These are phyloP conservation scores for Trypanosomatidae sp. DNA, from an alignment of 208 protist genomes.

Conservation along the genomic window DNA sequence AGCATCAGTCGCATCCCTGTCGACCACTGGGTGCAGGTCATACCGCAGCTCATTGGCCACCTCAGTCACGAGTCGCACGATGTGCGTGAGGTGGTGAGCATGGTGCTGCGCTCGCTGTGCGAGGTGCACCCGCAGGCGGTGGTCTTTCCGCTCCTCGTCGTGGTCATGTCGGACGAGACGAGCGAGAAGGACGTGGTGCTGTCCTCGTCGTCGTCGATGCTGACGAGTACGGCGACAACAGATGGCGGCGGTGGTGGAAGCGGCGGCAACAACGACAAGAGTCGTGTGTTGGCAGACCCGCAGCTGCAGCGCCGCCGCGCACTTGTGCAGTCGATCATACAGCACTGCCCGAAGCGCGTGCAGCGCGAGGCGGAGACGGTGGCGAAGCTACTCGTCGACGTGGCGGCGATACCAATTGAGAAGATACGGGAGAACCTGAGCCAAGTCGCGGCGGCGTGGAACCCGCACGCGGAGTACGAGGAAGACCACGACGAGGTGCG, in stretches of 20 bases:
- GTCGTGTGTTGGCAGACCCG: no score
- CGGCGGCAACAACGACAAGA: no score
- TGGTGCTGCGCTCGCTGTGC: conserved; percentile 92
- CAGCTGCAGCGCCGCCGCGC: conserved; percentile 28
- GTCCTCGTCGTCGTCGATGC: no score
- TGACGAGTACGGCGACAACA: background rate
- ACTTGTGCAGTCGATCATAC: conserved; percentile 61
- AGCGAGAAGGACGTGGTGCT: conserved; percentile 2
- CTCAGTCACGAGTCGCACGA: conserved; percentile 85
- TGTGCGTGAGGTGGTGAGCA: conserved; percentile 91
- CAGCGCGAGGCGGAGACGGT: conserved; percentile 69
- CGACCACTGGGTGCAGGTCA: conserved; percentile 98
- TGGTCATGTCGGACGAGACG: conserved; percentile 72
- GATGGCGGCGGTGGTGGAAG: no score
- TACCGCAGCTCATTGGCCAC: conserved; percentile 98
- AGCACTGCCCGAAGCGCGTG: conserved; percentile 76
- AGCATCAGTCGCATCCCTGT: conserved; percentile 93
- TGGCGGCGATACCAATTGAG: conserved; percentile 83
- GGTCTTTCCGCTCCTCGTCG: conserved; percentile 98
- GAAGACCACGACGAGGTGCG: conserved; percentile 77
- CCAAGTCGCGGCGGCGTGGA: conserved; percentile 77
- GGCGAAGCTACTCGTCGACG: conserved; percentile 68
- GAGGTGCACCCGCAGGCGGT: conserved; percentile 97
- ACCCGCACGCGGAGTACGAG: conserved; percentile 85
- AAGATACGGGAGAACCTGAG: conserved; percentile 80